Base-by-base conservation (phyloP, 176 grass and related monocot genomes). In the Olyra latifolia region DNA sequence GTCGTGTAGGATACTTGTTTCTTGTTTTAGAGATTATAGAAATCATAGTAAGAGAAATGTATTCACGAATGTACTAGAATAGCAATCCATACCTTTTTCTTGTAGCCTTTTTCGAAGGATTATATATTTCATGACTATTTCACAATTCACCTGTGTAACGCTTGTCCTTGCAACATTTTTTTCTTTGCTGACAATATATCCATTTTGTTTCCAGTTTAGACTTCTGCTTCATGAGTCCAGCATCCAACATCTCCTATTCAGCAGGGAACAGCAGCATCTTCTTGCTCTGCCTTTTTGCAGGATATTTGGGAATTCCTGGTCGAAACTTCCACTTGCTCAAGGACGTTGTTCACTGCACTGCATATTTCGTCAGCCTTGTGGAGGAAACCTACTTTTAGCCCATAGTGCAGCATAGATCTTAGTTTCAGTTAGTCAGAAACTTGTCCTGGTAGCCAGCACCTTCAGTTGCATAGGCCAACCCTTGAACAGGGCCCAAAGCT, bases 221-320 rank as follows among this genome's bases (percentile, higher is more conserved):
- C 58, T 86, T 93, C 53, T 83, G 74, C 84, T 98, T 91, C 79
- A 93, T 89, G 92, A 91, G 74, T 91, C 83, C 89, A 60, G 80
- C 76, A 92, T 85, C 79, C 63, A 73, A 40, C 66, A 80, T 81
- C 82, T 91, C 85, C 81, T 78, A 29, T 81, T 80, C 92, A 66
- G 49, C 53, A 84, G 85, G 88, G 82, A 93, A 88, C 81, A 84
- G 27, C 56, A 81, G 55, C 56, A 84, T 61, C 55, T 52, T 85
- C 65, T 73, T 88, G 70, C 52, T 86, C 80, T 85, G 80, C 92
- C 80, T 91, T 67, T 91, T 91, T 5, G 82, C 86, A 8, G 80
- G 74, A 72, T 89, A 91, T 25, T 74, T 91, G 65, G 92, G 77
- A 84, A 75, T 98, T 87, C 57, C 84, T 27, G 76, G 78, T 56